Conservation (phyloP, 371 early-diverging fungal species). For the Mucor saturninus region DNA sequence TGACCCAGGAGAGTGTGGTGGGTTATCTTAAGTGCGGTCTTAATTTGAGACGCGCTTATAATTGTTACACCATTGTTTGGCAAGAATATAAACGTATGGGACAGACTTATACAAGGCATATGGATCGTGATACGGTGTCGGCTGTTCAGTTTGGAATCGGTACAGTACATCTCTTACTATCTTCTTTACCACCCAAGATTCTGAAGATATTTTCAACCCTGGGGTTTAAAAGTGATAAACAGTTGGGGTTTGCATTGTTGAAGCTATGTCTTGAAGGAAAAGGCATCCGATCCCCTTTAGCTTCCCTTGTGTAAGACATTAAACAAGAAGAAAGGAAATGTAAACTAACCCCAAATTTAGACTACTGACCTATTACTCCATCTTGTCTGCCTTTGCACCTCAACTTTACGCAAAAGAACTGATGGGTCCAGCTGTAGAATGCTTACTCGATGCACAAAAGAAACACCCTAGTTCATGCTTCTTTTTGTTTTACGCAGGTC, state of each 20-base stretch:
- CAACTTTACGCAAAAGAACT: conserved; percentile 46
- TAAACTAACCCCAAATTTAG: conserved; percentile 12
- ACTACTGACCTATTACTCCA: conserved; percentile 52
- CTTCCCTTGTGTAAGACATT: conserved; percentile 56
- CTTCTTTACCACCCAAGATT: conserved; percentile 63
- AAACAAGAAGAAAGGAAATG: background rate
- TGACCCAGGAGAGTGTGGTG: conserved; percentile 61
- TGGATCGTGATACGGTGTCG: conserved; percentile 54
- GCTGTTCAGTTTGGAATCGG: conserved; percentile 64
- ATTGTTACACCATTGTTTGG: conserved; percentile 55
- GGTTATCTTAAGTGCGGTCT: conserved; percentile 65
- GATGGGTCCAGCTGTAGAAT: conserved; percentile 58
- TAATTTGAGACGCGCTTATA: conserved; percentile 59
- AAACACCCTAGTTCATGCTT: conserved; percentile 64
- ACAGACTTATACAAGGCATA: conserved; percentile 46
- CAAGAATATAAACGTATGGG: conserved; percentile 59
- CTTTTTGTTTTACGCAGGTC: conserved; percentile 63
- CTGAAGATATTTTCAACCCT: conserved; percentile 56
- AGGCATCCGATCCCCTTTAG: conserved; percentile 66
- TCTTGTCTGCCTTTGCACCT: conserved; percentile 56
- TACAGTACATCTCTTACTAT: conserved; percentile 61
- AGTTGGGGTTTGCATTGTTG: conserved; percentile 61
- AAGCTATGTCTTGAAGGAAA: conserved; percentile 57
- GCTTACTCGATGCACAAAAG: conserved; percentile 57
- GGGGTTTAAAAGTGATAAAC: conserved; percentile 63